Base-by-base conservation (phyloP, 805 yeast genomes). In the Suhomyces sp. region DNA sequence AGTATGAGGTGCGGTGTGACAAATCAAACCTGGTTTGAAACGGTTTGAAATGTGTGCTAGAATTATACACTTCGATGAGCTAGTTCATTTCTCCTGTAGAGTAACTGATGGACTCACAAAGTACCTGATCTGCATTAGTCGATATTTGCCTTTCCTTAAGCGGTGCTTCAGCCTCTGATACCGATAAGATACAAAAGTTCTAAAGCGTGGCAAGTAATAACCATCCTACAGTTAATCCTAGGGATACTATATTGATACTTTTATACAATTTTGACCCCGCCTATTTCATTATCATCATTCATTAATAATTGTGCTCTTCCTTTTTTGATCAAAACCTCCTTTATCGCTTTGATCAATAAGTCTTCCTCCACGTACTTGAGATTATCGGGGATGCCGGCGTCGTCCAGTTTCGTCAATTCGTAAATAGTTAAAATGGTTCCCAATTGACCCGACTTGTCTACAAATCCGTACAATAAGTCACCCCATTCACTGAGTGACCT, bases 361-460 rank as follows among this genome's bases (percentile, higher is more conserved):
- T 64, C 62, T 35, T 79, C 72, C 57, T 88, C 90, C 57, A 91
- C 77, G 12, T 82, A 82, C 50, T 77, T 76, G 58, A 92, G 84
- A 43, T 80, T 86, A 60, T 84, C 82, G 4, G 77, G 73, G 1
- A 65, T 52, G 1, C 82, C 79, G 49, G 80, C 67, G 44, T 87
- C 93, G 43, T 72, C 76, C 49, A 88, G 86, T 52, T 82, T 80
- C 0, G 85, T 74, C 35, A 93, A 65, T 67, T 93, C 98, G 66
- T 88, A 91, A 13, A 91, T 67, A 0, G 98, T 93, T 48, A 93
- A 69, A 1, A 93, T 86, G 1, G 86, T 75, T 5, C 89, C 88
- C 49, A 78, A 72, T 62, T 90, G 96, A 0, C 97, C 97, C 0
- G 93, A 81, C 19, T 75, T 71, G 49, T 87, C 92, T n/a, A 71